phyloP scores from a whole-genome alignment of 2,329 filamentous ascomycete genomes.

The Paecilomyces variotii region DNA sequence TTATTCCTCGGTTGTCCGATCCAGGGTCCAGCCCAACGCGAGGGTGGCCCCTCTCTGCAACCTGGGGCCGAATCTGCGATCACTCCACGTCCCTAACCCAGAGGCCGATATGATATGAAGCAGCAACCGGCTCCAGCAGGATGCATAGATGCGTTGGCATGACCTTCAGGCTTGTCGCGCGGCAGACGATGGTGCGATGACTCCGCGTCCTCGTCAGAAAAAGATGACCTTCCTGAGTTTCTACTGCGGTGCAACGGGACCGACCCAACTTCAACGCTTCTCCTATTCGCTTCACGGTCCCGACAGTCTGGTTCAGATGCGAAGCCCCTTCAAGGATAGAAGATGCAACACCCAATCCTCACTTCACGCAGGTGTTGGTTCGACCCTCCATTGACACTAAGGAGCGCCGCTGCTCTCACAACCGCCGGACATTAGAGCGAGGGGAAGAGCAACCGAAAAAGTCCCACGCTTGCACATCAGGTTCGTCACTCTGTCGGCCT shows the following conservation, averaged over 20 bases:
- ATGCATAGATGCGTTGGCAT: constrained; percentile 20
- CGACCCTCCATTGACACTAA: constrained; percentile 6
- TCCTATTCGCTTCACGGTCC: constrained; percentile 10
- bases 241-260: constrained; percentile 5
- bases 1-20: not conserved
- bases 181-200: constrained; percentile 11
- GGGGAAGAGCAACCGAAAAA: not conserved
- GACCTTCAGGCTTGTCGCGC: constrained; percentile 7
- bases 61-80: not conserved
- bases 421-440: not conserved
- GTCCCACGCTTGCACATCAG: not conserved
- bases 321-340: constrained; percentile 6
- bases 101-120: not conserved
- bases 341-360: constrained; percentile 4
- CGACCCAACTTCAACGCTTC: constrained; percentile 2
- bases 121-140: not conserved
- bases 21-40: not conserved
- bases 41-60: not conserved
- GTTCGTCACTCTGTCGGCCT: not conserved
- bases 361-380: not conserved
- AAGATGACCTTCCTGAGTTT: not conserved
- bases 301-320: constrained; percentile 10
- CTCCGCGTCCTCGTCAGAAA: not conserved
- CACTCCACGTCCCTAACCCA: not conserved
- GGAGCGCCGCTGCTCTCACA: not conserved